Base-by-base conservation (phyloP, 768 basidiomycete species). In the Hortiboletus campestris region DNA sequence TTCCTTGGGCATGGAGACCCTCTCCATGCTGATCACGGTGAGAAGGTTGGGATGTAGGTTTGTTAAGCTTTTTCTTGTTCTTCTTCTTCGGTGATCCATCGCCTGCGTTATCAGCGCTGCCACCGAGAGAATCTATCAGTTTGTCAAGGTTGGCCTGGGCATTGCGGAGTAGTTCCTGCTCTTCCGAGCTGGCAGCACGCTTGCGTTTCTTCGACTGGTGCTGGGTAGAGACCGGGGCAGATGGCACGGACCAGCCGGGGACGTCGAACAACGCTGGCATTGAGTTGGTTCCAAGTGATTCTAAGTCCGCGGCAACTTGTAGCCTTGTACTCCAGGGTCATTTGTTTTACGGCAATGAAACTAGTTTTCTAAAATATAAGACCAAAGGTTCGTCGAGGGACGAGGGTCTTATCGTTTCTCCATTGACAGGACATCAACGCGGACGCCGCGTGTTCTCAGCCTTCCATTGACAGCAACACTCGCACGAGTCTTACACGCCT, bases 241-340 rank as follows among this genome's bases (percentile, higher is more conserved):
- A 67, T 36, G 77, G 70, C 14, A 88, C 71, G 31, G 81, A 77
- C 88, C 88, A 89, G 17, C 88, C 88, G 4, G 86, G 83, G 19
- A 89, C 82, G 41, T 85, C 75, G 69, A 89, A 89, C 59, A 82
- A 73, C 54, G 78, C 66, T 31, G 64, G 50, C 67, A 69, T 67
- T 2, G 53, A 48, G 47, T 34, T 53, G 11, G 52, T 41, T 57
- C 29, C 51, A 49, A 41, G 57, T 49, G 35, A 47, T 32, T 53
- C 4, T 44, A 39, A 56, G 56, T 57, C 52, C 35, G 48, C 32
- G 25, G 25, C 25, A 25, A 25, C 6, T 6, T 6, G 6, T 25
- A 6, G 25, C 0, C 25, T 25, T 25, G 25, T 25, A 25, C 4
- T 25, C 25, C 25, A 25, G 25, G 25, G 25, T 25, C 25, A 25